phyloP scores from a whole-genome alignment of 2,329 filamentous ascomycete genomes.

The Nannizziopsis barbatae region DNA sequence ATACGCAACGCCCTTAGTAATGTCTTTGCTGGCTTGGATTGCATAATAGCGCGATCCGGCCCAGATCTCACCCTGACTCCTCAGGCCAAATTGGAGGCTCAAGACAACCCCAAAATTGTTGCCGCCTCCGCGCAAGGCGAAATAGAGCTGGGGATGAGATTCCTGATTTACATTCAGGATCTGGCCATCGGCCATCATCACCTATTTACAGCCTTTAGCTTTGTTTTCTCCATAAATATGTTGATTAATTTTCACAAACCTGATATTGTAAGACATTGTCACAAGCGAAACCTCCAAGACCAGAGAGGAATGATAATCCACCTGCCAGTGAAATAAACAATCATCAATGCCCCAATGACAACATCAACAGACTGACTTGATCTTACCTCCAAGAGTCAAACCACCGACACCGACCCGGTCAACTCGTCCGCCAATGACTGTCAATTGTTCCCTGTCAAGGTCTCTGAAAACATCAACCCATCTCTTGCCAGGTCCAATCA shows the following conservation, averaged over 20 bases:
- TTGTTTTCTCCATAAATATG: neutral
- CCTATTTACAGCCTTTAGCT: constrained; percentile 14
- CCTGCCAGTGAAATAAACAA: constrained; percentile 16
- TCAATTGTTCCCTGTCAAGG: constrained; percentile 24
- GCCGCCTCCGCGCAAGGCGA: constrained; percentile 38
- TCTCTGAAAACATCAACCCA: constrained; percentile 28
- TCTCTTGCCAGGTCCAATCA: constrained; percentile 25
- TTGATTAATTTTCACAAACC: constrained; percentile 13
- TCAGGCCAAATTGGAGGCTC: constrained; percentile 31
- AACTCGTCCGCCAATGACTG: constrained; percentile 27
- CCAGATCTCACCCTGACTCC: constrained; percentile 26
- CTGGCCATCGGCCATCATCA: constrained; percentile 33
- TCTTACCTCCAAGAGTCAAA: constrained; percentile 25
- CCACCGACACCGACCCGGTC: constrained; percentile 22
- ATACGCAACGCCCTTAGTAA: constrained; percentile 27
- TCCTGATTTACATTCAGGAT: constrained; percentile 27
- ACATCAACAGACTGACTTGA: constrained; percentile 13
- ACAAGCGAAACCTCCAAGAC: constrained; percentile 25
- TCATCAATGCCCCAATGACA: neutral
- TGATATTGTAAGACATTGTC: constrained; percentile 29
- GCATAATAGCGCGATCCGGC: constrained; percentile 27
- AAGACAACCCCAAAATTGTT: constrained; percentile 34
- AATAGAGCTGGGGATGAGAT: constrained; percentile 39
- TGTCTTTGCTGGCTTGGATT: constrained; percentile 20
- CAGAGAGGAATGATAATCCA: constrained; percentile 27